Conservation (phyloP, 1,284 basidiomycete species). For the Pseudozyma pruni region DNA sequence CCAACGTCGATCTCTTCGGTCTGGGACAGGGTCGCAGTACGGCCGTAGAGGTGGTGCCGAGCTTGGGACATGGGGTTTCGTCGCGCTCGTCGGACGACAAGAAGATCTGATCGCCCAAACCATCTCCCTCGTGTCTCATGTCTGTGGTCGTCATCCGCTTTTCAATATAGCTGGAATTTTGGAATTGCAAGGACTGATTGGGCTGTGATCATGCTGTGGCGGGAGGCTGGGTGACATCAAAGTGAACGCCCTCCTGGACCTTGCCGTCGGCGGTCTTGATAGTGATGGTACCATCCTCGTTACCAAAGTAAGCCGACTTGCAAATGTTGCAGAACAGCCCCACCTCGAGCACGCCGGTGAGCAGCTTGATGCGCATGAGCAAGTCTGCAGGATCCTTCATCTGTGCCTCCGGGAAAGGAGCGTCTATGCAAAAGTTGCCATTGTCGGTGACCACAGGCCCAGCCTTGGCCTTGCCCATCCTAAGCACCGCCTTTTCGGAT, state of each 20-base stretch:
- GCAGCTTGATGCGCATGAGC: slow-evolving; percentile 58
- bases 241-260: slow-evolving; percentile 46
- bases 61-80: too few species aligned
- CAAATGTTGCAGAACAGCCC: slow-evolving; percentile 91
- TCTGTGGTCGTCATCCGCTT: too few species aligned
- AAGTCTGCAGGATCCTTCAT: slow-evolving; percentile 61
- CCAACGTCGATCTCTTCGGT: too few species aligned
- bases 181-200: too few species aligned
- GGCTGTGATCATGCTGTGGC: slow-evolving; percentile 26
- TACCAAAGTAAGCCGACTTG: slow-evolving; percentile 97
- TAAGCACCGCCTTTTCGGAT: slow-evolving; percentile 49
- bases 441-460: slow-evolving; percentile 97
- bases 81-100: too few species aligned
- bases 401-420: slow-evolving; percentile 56
- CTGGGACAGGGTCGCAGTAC: too few species aligned
- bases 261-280: slow-evolving; percentile 57
- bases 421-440: slow-evolving; percentile 66
- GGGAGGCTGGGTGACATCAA: slow-evolving; percentile 36
- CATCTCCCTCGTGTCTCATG: too few species aligned
- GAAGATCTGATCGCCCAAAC: too few species aligned
- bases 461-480: slow-evolving; percentile 73
- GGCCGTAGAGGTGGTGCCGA: too few species aligned
- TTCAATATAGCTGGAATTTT: too few species aligned
- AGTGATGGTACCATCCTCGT: slow-evolving; percentile 69
- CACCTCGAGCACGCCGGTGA: slow-evolving; percentile 94